Evolutionary conservation across 805 yeast genomes (phyloP).

Genomic region (Wickerhamomyces kurtzmanii): DNA sequence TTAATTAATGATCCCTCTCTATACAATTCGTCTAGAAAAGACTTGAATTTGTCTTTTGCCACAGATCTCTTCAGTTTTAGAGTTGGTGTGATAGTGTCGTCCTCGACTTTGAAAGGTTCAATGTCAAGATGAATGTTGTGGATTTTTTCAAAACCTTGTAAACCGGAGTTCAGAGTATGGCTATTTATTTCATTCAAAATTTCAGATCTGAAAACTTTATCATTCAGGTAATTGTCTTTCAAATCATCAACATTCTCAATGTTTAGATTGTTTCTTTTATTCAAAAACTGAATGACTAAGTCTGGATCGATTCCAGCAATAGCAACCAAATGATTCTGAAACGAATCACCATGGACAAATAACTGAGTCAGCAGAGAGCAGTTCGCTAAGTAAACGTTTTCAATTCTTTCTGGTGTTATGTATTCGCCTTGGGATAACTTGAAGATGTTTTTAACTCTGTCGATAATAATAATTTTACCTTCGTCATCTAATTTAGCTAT

Average conservation of each 20-base stretch:
- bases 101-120: slow-evolving; percentile 45
- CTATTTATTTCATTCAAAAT: slow-evolving; percentile 28
- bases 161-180: slow-evolving; percentile 20
- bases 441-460: slow-evolving; percentile 65
- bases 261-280: slow-evolving; percentile 10
- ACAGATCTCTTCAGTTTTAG: slow-evolving; percentile 36
- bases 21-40: slow-evolving; percentile 30
- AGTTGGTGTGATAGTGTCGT: slow-evolving; percentile 52
- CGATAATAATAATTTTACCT: slow-evolving; percentile 49
- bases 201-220: slow-evolving; percentile 23
- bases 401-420: slow-evolving; percentile 62
- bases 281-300: too few relatives aligned
- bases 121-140: slow-evolving; percentile 33
- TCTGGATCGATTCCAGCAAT: slow-evolving; percentile 45
- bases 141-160: slow-evolving; percentile 42
- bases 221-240: too few relatives aligned
- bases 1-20: slow-evolving; percentile 28
- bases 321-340: slow-evolving; percentile 41
- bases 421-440: slow-evolving; percentile 51
- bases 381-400: slow-evolving; percentile 40
- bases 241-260: too few relatives aligned
- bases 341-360: slow-evolving; percentile 51
- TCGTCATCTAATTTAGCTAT: slow-evolving; percentile 34
- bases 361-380: slow-evolving; percentile 38
- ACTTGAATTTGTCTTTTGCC: slow-evolving; percentile 32